Base-by-base conservation (phyloP, 257 asterid species). In the Nicotiana noctiflora region DNA sequence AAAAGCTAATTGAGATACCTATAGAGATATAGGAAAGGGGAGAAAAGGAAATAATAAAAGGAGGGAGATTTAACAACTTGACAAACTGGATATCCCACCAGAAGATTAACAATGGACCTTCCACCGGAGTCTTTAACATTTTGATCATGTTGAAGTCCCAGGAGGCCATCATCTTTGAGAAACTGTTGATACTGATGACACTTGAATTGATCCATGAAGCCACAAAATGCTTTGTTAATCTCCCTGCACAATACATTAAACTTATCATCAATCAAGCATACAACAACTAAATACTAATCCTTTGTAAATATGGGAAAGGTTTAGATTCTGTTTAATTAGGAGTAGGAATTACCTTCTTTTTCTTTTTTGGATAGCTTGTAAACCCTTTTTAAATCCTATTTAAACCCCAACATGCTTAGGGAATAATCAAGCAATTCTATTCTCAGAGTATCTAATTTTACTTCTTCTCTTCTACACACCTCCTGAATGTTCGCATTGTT, bases 181-280 rank as follows among this genome's bases (percentile, higher is more conserved):
- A 77, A 62, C 51, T 81, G 67, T 59, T 77, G 81, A 79, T 85
- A 66, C 72, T 79, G 84, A 75, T 82, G 86, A 82, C 17, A 19
- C 61, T 87, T 87, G 55, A 49, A 60, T 32, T 83, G 93, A 83
- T 90, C 85, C 60, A 81, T 67, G 82, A 93, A 95, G 81, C 98
- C 99, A 85, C 93, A 89, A 37, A 91, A 92, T 23, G 99, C 98
- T 83, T 95, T 95, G 74, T 95, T 93, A 51, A 85, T 86, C 88
- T 95, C 99, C 77, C 90, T 88, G 80, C 3, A 2, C 59, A 77
- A 81, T 60, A 49, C 27, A 74, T 74, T 74, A 15, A 74, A 74
- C 23, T 23, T 49, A 74, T 74, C 61, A 74, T 74, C 61, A 74
- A 14, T 23, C 27, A 7, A 74, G 3, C 19, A 74, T 2, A 25